Base-by-base conservation (phyloP, 768 basidiomycete genomes). In the Amyloporia xantha region DNA sequence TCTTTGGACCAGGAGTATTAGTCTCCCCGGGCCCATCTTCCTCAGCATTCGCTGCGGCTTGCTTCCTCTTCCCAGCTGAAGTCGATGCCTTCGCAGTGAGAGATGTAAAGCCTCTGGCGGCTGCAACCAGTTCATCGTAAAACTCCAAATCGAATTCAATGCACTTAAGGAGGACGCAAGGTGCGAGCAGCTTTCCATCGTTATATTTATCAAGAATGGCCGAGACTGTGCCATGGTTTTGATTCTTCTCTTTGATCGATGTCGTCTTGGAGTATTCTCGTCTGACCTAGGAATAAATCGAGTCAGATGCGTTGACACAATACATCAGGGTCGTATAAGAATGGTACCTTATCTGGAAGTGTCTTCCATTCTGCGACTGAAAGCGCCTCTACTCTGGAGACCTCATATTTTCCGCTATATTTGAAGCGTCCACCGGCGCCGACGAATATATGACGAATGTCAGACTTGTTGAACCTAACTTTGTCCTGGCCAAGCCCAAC, bases 401-500 rank as follows among this genome's bases (percentile, higher is more conserved):
- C 73, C 30, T 62, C 62, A 49, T 80, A 78, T 44, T 63, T 55
- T 6, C 78, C 77, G 30, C 75, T 65, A 51, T 79, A 78, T 15
- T 60, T 59, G 59, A 75, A 75, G 7, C 65, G 60, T 21, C 62
- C 71, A 15, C 65, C 60, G 26, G 70, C 56, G 2, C 72, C 72
- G 15, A 79, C 66, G 48, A 79, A 79, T 6, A 79, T 50, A 48
- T 76, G 68, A 19, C 69, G 69, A 9, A 62, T 55, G 27, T 74
- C 70, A 12, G 72, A 64, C 35, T 61, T 51, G 55, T 55, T 51
- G 54, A 78, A 78, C 5, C 68, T 67, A 35, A 69, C 62, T 37
- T 66, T 62, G 36, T 79, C 77, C 4, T 62, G 68, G 7, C 72
- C 73, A 44, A 78, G 65, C 15, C 76, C 78, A 23, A 79, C 75